These are phyloP conservation scores for Dictyostelium citrinum DNA, from an alignment of 78 protist species.

Conservation along the genomic window DNA sequence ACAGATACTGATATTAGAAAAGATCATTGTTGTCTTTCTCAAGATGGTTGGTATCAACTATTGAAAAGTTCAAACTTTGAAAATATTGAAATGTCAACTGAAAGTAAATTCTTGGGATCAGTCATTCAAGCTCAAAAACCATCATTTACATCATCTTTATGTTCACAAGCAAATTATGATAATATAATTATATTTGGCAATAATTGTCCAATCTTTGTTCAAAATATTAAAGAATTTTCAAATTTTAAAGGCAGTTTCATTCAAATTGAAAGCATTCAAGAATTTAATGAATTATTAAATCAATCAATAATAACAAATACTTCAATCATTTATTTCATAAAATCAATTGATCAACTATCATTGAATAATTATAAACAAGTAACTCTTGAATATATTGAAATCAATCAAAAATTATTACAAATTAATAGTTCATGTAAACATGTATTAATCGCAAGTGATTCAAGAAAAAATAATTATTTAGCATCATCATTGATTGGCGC, in stretches of 20 bases:
- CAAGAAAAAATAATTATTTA: background rate
- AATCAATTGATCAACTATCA: background rate
- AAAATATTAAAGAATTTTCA: background rate
- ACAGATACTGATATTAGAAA: conserved; percentile 12
- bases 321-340: background rate
- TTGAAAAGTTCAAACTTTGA: background rate
- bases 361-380: background rate
- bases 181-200: background rate
- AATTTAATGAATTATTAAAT: background rate
- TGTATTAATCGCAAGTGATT: background rate
- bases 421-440: background rate
- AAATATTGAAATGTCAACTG: background rate
- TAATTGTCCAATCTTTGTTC: background rate
- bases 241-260: background rate
- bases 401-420: conserved; percentile 34
- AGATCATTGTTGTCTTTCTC: conserved; percentile 9
- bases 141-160: background rate
- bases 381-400: conserved; percentile 17
- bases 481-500: background rate
- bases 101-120: background rate
- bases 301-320: background rate
- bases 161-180: background rate
- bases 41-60: background rate
- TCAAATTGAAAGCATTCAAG: background rate
- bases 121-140: conserved; percentile 1